A percentile compares a stretch with the other conserved stretches of the same genome.
These are phyloP conservation scores for Neurospora discreta DNA, from an alignment of 495 filamentous ascomycete species.

Conservation along the genomic window DNA sequence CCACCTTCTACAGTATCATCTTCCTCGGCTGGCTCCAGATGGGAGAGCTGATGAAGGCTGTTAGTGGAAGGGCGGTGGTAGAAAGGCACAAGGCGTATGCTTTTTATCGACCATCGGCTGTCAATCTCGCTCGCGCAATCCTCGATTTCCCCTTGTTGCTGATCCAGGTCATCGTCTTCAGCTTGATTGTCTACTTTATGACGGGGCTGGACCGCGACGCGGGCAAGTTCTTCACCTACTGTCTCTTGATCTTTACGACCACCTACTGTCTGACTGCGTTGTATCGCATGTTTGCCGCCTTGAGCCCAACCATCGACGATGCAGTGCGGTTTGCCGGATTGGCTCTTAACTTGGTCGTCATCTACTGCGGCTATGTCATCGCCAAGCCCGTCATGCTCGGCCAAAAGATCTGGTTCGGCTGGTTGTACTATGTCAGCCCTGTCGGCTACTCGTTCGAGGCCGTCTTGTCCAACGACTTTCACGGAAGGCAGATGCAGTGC, in stretches of 20 bases:
- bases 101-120: conserved; percentile 75
- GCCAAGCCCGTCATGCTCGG: conserved; percentile 51
- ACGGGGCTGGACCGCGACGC: conserved; percentile 51
- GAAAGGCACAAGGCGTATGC: conserved; percentile 77
- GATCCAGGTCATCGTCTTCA: conserved; percentile 59
- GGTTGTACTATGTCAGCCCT: conserved; percentile 69
- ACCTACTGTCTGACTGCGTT: conserved; percentile 53
- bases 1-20: conserved; percentile 61
- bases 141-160: conserved; percentile 65
- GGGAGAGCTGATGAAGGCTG: conserved; percentile 62
- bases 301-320: conserved; percentile 51
- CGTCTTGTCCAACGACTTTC: conserved; percentile 58
- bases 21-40: conserved; percentile 75
- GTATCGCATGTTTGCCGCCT: conserved; percentile 61
- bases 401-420: conserved; percentile 57
- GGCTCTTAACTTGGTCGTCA: conserved; percentile 59
- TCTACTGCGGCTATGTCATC: conserved; percentile 73
- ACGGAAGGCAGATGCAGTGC: conserved; percentile 37
- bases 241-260: conserved; percentile 47
- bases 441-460: conserved; percentile 65
- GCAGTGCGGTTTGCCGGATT: conserved; percentile 38
- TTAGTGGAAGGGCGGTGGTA: conserved; percentile 59
- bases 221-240: conserved; percentile 75
- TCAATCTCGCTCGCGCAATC: conserved; percentile 63
- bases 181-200: conserved; percentile 74